Evolutionary conservation across 768 basidiomycete genomes (phyloP), one percentile per base, ranked within the genome.

Genomic region (Suillus plorans): DNA sequence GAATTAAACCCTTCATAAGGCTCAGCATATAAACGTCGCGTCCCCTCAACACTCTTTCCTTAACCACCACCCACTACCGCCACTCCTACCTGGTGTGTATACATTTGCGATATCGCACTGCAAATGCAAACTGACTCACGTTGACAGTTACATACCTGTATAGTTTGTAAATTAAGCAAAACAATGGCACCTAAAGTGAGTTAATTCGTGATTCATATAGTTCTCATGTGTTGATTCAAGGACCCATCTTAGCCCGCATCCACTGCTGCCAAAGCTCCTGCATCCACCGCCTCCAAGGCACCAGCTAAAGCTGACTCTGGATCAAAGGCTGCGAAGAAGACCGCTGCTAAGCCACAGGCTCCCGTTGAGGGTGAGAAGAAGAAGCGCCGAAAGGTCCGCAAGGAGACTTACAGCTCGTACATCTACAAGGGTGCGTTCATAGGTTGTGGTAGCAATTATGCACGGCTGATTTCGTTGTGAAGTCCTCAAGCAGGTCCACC

Each of bases 401-500:
- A 90, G 83, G 90, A 91, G 81, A 91, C 90, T 4, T 91, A 90
- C 83, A 87, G 87, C 74, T 89, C 91, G 36, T 94, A 94, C 82
- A 91, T 94, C 74, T 91, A 90, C 82, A 91, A 90, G 78, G 88
- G 88, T 89, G 53, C 65, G 81, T 72, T 20, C 25, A 41, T 34
- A 34, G 39, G 37, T 18, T 10, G 25, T 68, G 13, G 20, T 22
- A 1, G 3, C n/a, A 39, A 18, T 28, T 14, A 28, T 28, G 47
- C 50, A 55, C 47, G 52, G 42, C 28, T 69, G 28, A 69, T 42
- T 31, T 44, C 13, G 45, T 6, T n/a, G 22, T 37, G 0, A 18
- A 90, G 92, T 93, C 71, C 83, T 94, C 75, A 93, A 92, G 83
- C 92, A 94, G 80, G 93, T 94, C 65, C 93, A 94, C 84, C 93